Conservation (phyloP, 208 protist species). For the Hexamita inflata region DNA sequence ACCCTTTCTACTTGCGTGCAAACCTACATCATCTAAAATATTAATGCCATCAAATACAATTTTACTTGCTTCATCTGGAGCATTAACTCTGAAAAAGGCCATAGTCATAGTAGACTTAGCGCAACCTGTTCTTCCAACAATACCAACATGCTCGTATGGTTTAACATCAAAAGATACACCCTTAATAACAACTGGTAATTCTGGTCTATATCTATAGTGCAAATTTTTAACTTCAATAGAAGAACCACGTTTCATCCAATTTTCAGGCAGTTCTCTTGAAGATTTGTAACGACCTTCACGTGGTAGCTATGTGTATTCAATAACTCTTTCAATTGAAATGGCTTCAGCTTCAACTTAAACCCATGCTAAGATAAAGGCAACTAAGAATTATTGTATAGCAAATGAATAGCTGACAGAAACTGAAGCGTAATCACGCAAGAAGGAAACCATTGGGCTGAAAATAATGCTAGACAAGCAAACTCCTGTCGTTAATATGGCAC, state of each 20-base stretch:
- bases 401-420: constrained; percentile 30
- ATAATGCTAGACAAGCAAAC: constrained; percentile 30
- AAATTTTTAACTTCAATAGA: constrained; percentile 33
- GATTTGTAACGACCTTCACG: constrained; percentile 15
- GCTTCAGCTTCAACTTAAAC: constrained; percentile 47
- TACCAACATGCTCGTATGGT: constrained; percentile 40
- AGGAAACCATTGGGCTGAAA: constrained; percentile 36
- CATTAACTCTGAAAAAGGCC: constrained; percentile 39
- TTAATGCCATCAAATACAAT: constrained; percentile 42
- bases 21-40: constrained; percentile 26
- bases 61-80: constrained; percentile 6
- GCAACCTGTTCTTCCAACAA: constrained; percentile 49
- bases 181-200: constrained; percentile 28
- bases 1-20: constrained; percentile 25
- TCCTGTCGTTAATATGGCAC: constrained; percentile 24
- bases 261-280: neutral
- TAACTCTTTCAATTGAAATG: constrained; percentile 44
- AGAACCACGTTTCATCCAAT: neutral
- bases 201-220: constrained; percentile 38
- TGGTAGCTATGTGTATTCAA: constrained; percentile 37
- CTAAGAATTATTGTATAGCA: constrained; percentile 19
- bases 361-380: constrained; percentile 20
- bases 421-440: neutral
- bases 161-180: constrained; percentile 35
- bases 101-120: constrained; percentile 44